Percentiles rank a stretch among this genome's conserved stretches.
Evolutionary conservation across 2,329 filamentous ascomycete genomes (phyloP).

Genomic region (Plenodomus tracheiphilus): DNA sequence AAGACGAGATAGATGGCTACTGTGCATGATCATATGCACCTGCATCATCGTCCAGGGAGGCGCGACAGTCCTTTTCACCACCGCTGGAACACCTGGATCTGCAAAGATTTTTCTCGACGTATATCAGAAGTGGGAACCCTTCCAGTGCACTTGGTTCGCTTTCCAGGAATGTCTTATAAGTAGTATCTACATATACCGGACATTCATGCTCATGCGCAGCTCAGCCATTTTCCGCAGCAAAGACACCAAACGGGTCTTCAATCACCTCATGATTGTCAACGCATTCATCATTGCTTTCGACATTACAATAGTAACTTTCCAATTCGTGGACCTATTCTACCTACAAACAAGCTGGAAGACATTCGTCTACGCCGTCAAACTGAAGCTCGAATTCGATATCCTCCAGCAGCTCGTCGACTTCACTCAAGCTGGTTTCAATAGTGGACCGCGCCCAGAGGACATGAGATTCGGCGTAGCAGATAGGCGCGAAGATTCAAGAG

Average conservation of each 20-base stretch:
- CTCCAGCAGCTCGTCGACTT: conserved; percentile 45
- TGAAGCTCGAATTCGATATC: conserved; percentile 59
- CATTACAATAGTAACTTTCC: conserved; percentile 43
- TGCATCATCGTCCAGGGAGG: conserved; percentile 49
- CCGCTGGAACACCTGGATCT: conserved; percentile 42
- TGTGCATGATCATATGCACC: conserved; percentile 57
- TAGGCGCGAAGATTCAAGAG: not conserved
- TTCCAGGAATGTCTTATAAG: conserved; percentile 42
- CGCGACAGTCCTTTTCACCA: conserved; percentile 57
- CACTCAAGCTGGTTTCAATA: conserved; percentile 11
- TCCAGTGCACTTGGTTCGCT: conserved; percentile 47
- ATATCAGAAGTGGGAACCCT: conserved; percentile 39
- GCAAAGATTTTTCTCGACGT: conserved; percentile 5
- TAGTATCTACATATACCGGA: conserved; percentile 56
- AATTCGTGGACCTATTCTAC: conserved; percentile 39
- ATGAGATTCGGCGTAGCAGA: not conserved
- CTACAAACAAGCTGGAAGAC: conserved; percentile 40
- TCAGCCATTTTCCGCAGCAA: conserved; percentile 9
- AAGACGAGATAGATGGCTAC: conserved; percentile 41
- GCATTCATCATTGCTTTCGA: conserved; percentile 46
- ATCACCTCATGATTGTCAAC: conserved; percentile 44
- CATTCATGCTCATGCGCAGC: conserved; percentile 46
- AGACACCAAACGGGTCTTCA: conserved; percentile 16
- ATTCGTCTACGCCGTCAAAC: conserved; percentile 49
- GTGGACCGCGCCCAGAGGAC: not conserved